These are phyloP conservation scores for Penicillium paneum DNA, from an alignment of 2,329 filamentous ascomycete species.

Conservation along the genomic window DNA sequence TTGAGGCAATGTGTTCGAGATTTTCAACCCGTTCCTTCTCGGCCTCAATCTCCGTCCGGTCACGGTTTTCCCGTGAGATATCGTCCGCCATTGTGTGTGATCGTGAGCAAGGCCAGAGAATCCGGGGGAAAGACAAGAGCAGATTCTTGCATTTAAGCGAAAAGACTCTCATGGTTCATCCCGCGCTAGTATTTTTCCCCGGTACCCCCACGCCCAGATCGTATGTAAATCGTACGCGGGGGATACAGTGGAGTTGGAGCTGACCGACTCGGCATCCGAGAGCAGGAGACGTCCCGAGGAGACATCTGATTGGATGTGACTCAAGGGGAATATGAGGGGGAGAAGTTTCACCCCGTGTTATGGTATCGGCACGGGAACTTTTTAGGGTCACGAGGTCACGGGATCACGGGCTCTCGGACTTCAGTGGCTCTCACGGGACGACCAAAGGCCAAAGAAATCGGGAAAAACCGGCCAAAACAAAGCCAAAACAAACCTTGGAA, in stretches of 20 bases:
- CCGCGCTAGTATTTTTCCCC: conserved; percentile 10
- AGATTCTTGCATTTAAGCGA: not conserved
- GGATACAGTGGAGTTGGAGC: not conserved
- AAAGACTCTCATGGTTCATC: not conserved
- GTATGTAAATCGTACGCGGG: not conserved
- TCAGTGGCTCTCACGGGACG: not conserved
- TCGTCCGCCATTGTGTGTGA: conserved; percentile 18
- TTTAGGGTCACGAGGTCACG: not conserved
- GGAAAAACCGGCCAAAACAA: too few species aligned
- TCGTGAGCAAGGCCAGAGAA: not conserved
- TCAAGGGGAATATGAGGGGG: not conserved
- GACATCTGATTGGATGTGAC: not conserved
- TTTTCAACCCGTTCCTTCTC: conserved; percentile 21
- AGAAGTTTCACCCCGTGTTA: not conserved
- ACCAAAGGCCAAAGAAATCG: not conserved
- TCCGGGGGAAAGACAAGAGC: not conserved
- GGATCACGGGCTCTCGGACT: not conserved
- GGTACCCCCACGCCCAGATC: conserved; percentile 8
- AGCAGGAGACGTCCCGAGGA: not conserved
- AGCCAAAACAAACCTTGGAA: not conserved
- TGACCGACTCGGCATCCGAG: not conserved
- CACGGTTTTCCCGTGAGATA: conserved; percentile 16
- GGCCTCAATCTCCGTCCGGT: conserved; percentile 14
- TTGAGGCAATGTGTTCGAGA: conserved; percentile 18
- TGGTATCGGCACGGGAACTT: not conserved